Evolutionary conservation across 1,139 yeast species (phyloP), one percentile per base, ranked within the genome.

Genomic region (Debaryomycetaceae sp.): DNA sequence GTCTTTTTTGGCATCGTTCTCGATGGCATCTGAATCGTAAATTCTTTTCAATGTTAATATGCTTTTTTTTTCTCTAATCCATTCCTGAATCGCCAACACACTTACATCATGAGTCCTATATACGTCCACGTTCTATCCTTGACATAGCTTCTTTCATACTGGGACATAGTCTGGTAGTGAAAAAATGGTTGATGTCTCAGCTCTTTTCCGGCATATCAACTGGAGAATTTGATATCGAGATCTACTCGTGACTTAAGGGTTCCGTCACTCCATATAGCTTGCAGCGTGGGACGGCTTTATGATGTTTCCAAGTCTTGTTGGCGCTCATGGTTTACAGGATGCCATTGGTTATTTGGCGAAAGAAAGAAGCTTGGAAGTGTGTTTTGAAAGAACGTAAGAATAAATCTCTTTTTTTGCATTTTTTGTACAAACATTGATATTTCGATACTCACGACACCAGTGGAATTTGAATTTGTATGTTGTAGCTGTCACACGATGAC

Each of bases 391-490:
- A 17, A 17, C 20, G 20, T 17, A 17, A 17, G 20, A 17, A 17
- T 17, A 17, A 17, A 17, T 17, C 20, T 11, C 8, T 27, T 27
- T 27, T 27, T 27, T 27, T 27, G 31, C 31, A 27, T 8, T 27
- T 27, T 27, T 27, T 27, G 31, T 27, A 27, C 8, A 27, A 27
- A 11, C 20, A 17, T 17, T 17, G 36, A 17, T 9, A 20, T 34
- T 34, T 14, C 20, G 11, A 38, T 31, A 11, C 24, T 42, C 14
- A 40, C 5, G 29, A 22, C 40, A 41, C 33, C 13, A 41, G 24
- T n/a, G 63, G 59, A 7, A 58, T 43, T 45, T 58, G 60, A 38
- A 58, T 58, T 42, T 55, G 60, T 29, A 58, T 58, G 37, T 51
- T 56, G 44, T 42, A 56, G 37, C 59, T 56, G 37, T 57, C 62